Base-by-base conservation (phyloP, 2,329 filamentous ascomycete genomes). In the Alternaria novae-zelandiae region DNA sequence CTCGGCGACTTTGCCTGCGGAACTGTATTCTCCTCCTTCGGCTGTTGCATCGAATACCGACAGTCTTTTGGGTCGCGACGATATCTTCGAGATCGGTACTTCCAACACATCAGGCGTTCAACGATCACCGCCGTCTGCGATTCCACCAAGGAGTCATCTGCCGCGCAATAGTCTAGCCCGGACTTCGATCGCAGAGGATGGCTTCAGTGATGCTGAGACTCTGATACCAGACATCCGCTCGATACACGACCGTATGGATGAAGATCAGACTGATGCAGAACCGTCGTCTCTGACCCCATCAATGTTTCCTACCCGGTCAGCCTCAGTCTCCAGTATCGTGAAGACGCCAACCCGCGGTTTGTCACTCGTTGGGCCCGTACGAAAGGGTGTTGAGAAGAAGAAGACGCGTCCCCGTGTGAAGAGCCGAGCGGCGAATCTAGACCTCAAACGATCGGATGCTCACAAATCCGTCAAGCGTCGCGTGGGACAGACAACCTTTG, bases 341-440 rank as follows among this genome's bases (percentile, higher is more conserved):
- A 73, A 71, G 20, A 77, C 74, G 10, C 74, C 74, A 15, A 76
- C 73, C 2, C 70, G 74, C 9, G 74, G 74, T 6, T 50, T 77
- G 2, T 75, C 74, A 12, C 66, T 76, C 1, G 70, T 76, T 17
- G 73, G 74, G 1, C 72, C 72, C n/a, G 70, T 76, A 2, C 47
- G 59, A 28, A 68, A 62, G 26, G 23, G 70, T 47, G 65, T 74
- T 2, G 66, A 64, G 12, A 75, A 74, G 53, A 57, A 32, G 53
- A 55, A 30, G 23, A 59, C 61, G 11, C 68, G 68, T 9, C 17
- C 43, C n/a, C 60, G 69, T 8, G 32, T 23, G 5, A 71, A 63
- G 30, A 65, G 64, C 12, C 70, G 67, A 17, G 26, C 26, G 4
- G 26, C 54, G 1, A 51, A 59, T 11, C 25, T 59, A 5, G 57